A percentile compares a stretch with the other conserved stretches of the same genome.
Conservation (phyloP, 352 stramenopile species). For the Phytophthora agathidicida region DNA sequence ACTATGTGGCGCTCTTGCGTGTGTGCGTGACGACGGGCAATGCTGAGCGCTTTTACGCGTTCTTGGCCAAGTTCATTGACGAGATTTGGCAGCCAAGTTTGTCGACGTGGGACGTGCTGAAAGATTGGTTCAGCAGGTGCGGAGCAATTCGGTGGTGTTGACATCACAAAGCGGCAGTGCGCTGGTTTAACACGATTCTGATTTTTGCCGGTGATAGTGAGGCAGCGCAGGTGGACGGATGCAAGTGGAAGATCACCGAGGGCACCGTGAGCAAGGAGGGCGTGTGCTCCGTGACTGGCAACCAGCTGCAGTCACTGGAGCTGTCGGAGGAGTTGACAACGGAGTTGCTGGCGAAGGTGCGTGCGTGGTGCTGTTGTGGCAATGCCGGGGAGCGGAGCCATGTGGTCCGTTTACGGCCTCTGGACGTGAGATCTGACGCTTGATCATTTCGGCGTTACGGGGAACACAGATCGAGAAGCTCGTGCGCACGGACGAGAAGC, state of each 20-base stretch:
- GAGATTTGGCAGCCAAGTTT: conserved; percentile 55
- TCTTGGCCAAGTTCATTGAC: conserved; percentile 67
- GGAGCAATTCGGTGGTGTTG: no score
- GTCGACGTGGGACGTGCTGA: conserved; percentile 65
- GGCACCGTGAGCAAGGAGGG: conserved; percentile 60
- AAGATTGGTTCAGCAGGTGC: conserved; percentile 77
- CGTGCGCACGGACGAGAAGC: conserved; percentile 76
- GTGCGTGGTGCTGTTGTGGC: conserved; percentile 1
- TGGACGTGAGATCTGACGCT: conserved; percentile 12
- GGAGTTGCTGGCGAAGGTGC: conserved; percentile 72
- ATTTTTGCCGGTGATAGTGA: conserved; percentile 46
- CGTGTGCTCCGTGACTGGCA: conserved; percentile 62
- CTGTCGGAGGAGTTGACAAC: conserved; percentile 45
- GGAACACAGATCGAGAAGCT: conserved; percentile 82
- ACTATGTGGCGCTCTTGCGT: conserved; percentile 66
- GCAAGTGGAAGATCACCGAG: conserved; percentile 61
- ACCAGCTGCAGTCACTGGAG: conserved; percentile 76
- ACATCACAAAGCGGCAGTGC: not conserved
- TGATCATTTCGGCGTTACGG: conserved; percentile 2
- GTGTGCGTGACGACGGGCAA: conserved; percentile 49
- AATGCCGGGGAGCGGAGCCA: conserved; percentile 9
- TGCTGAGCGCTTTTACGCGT: conserved; percentile 55
- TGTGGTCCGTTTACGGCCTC: conserved; percentile 20
- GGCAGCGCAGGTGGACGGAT: conserved; percentile 57
- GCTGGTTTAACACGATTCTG: conserved; percentile 7